Evolutionary conservation across 768 basidiomycete genomes (phyloP).

Genomic region (Psilocybe cubensis): DNA sequence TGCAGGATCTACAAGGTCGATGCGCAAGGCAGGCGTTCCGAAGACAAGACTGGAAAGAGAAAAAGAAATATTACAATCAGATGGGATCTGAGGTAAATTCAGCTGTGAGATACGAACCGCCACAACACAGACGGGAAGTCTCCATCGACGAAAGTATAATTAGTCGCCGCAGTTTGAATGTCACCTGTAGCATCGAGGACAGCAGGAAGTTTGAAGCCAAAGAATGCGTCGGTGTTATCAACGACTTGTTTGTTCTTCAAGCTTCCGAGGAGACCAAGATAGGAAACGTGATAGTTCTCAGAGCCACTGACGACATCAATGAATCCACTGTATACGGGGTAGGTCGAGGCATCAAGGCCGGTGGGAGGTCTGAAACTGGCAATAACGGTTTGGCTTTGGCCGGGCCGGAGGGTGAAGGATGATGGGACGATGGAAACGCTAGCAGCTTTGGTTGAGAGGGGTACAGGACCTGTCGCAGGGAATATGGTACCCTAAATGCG

Average conservation of each 20-base stretch:
- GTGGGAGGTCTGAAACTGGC: slow-evolving; percentile 51
- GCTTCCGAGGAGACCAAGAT: slow-evolving; percentile 46
- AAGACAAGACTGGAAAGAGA: slow-evolving; percentile 30
- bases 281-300: slow-evolving; percentile 46
- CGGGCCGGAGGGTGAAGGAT: slow-evolving; percentile 50
- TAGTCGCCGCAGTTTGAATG: slow-evolving; percentile 39
- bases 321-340: slow-evolving; percentile 67
- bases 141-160: slow-evolving; percentile 48
- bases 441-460: slow-evolving; percentile 47
- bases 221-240: slow-evolving; percentile 51
- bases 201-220: slow-evolving; percentile 46
- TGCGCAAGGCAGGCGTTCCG: slow-evolving; percentile 48
- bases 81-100: not conserved
- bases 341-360: slow-evolving; percentile 44
- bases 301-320: slow-evolving; percentile 40
- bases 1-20: slow-evolving; percentile 51
- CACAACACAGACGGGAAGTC: slow-evolving; percentile 46
- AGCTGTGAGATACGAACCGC: slow-evolving; percentile 28
- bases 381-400: slow-evolving; percentile 41
- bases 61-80: not conserved
- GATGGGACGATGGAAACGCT: slow-evolving; percentile 48
- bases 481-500: slow-evolving; percentile 39
- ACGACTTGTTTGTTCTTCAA: slow-evolving; percentile 54
- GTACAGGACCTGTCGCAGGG: slow-evolving; percentile 51
- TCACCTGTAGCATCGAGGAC: slow-evolving; percentile 45